A percentile compares a stretch with the other conserved stretches of the same genome.
phyloP scores from a whole-genome alignment of 2,329 filamentous ascomycete species.

The Colletotrichum salicis region DNA sequence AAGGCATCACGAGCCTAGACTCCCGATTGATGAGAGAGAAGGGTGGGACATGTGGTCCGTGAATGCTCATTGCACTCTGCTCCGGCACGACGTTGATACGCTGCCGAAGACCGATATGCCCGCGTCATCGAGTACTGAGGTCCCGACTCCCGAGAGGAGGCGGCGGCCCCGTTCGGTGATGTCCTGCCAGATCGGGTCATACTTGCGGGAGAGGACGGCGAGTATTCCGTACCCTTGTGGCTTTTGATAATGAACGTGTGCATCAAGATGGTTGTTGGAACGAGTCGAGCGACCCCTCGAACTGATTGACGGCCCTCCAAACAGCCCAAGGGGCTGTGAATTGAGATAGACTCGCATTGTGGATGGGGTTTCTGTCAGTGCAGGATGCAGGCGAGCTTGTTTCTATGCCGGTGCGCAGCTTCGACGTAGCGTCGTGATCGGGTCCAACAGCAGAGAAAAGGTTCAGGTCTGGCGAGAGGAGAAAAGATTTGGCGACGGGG shows the following conservation, averaged over 20 bases:
- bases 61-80: not conserved
- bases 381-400: conserved; percentile 16
- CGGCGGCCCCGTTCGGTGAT: conserved; percentile 5
- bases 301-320: not conserved
- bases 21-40: not conserved
- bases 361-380: not conserved
- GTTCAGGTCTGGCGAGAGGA: not conserved
- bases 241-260: not conserved
- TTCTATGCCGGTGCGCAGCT: not conserved
- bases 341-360: not conserved
- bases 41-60: not conserved
- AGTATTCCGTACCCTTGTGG: not conserved
- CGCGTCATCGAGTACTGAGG: conserved; percentile 13
- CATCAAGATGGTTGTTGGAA: not conserved
- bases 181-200: conserved; percentile 16
- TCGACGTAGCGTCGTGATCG: conserved; percentile 5
- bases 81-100: not conserved
- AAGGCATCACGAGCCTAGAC: conserved; percentile 5
- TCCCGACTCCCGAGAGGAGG: not conserved
- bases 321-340: not conserved
- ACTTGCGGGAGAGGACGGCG: conserved; percentile 7
- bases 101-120: conserved; percentile 11
- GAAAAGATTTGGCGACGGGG: not conserved
- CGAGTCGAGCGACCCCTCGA: not conserved
- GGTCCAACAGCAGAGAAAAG: conserved; percentile 1